Evolutionary conservation across 2,329 filamentous ascomycete species (phyloP), one percentile per base, ranked within the genome.

Genomic region (Mollisiaceae sp.): DNA sequence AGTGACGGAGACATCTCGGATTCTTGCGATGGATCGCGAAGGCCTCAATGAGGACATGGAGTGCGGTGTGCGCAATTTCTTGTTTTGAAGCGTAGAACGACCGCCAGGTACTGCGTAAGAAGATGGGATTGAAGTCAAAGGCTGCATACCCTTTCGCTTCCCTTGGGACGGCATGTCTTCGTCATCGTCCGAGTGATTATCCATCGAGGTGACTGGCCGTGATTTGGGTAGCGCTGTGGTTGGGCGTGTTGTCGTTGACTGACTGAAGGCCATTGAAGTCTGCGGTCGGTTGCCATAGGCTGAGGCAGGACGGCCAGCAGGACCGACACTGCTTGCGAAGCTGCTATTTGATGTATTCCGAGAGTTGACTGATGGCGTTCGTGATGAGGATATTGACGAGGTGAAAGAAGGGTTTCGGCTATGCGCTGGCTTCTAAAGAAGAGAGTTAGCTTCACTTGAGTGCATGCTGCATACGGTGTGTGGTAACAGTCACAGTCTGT

Each of bases 251-350:
- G 82, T 83, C 62, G 82, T 79, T 52, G 83, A 77, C 67, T 83
- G 82, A 68, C 74, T 78, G 56, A 77, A 80, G 27, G 79, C 78
- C 70, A 85, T 78, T 41, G 86, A 80, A 8, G 85, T 82, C 67
- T 85, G 81, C 2, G 85, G 83, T 75, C 81, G 66, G 75, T 62
- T 71, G 41, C 74, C 78, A 65, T 78, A 72, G 5, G 78, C 70
- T 20, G 79, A 76, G 6, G 79, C 77, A 15, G 84, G 80, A 69
- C 86, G 83, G 20, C 76, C 71, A 52, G 81, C 82, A 14, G 83
- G 81, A 1, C 88, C 86, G 35, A 87, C 76, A 71, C 85, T 89
- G 67, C 82, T 85, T 15, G 85, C 82, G 68, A 88, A 87, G 67
- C 80, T 54, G 22, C 50, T 12, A 61, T 79, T 79, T 58, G 79